phyloP scores from a whole-genome alignment of 306 rosid species.

The Medicago arabica region DNA sequence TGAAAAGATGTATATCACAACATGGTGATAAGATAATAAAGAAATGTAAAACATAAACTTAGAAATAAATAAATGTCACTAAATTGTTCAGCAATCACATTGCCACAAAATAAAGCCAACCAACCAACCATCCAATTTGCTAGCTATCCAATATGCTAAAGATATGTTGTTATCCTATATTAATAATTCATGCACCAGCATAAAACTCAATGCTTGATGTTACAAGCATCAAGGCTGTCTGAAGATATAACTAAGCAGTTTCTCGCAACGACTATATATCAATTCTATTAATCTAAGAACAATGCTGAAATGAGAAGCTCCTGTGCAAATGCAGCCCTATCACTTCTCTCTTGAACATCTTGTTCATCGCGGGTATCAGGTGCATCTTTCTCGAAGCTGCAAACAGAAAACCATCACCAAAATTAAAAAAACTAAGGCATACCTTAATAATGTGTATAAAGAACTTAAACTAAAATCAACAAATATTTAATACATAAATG shows the following conservation, averaged over 20 bases:
- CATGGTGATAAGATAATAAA: not conserved
- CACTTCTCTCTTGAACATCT: conserved; percentile 62
- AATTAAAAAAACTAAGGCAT: not conserved
- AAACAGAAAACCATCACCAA: conserved; percentile 36
- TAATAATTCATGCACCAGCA: conserved; percentile 40
- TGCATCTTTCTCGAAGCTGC: conserved; percentile 51
- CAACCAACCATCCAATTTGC: conserved; percentile 34
- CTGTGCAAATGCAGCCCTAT: conserved; percentile 64
- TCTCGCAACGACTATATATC: conserved; percentile 23
- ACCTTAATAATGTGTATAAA: no score
- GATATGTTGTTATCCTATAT: not conserved
- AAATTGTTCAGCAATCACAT: conserved; percentile 25
- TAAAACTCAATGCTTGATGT: conserved; percentile 26
- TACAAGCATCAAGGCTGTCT: not conserved
- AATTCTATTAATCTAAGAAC: conserved; percentile 30
- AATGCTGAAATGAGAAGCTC: conserved; percentile 66
- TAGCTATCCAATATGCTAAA: not conserved
- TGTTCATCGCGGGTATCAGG: conserved; percentile 41
- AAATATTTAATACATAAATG: not conserved
- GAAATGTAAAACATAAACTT: conserved; percentile 1
- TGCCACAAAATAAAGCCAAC: conserved; percentile 14
- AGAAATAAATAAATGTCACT: conserved; percentile 8
- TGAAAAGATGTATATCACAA: not conserved
- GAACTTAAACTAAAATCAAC: not conserved
- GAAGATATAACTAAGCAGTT: conserved; percentile 7